Percentiles rank a stretch among this genome's conserved stretches.
phyloP scores from a whole-genome alignment of 2,329 filamentous ascomycete genomes.

The Didymella lethalis region DNA sequence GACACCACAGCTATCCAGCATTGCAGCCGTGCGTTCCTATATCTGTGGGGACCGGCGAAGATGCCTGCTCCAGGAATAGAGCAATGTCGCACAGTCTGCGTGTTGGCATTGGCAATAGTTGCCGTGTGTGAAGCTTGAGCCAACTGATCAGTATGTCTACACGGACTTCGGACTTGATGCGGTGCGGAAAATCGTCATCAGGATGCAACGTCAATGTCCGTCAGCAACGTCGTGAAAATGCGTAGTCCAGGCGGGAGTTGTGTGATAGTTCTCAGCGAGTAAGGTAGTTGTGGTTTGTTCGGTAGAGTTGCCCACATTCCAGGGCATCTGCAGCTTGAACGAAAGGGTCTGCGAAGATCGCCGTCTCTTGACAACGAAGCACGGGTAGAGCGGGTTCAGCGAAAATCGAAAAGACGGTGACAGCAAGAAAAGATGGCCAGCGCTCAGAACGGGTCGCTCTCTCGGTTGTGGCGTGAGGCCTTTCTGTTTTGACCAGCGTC shows the following conservation, averaged over 20 bases:
- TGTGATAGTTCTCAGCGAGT: conserved; percentile 1
- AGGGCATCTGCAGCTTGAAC: conserved; percentile 1
- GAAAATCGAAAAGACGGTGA: conserved; percentile 25
- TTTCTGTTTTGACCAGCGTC: conserved; percentile 15
- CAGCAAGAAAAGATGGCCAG: conserved; percentile 15
- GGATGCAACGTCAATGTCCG: neutral
- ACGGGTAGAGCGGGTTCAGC: conserved; percentile 22
- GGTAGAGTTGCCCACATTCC: conserved; percentile 19
- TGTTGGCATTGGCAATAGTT: conserved; percentile 15
- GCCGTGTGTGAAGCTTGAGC: conserved; percentile 10
- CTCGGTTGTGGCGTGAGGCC: conserved; percentile 23
- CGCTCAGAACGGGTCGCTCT: conserved; percentile 16
- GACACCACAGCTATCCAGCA: conserved; percentile 14
- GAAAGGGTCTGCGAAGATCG: conserved; percentile 20
- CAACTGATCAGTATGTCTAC: conserved; percentile 5
- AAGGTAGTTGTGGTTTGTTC: conserved; percentile 8
- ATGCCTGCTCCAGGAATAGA: conserved; percentile 21
- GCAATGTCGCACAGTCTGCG: conserved; percentile 21
- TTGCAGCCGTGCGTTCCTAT: conserved; percentile 17
- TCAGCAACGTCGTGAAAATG: conserved; percentile 5
- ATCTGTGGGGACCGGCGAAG: conserved; percentile 20
- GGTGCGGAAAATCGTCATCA: conserved; percentile 4
- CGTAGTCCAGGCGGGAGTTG: conserved; percentile 3
- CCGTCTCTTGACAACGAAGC: conserved; percentile 14
- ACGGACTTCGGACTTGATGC: conserved; percentile 17